phyloP scores from a whole-genome alignment of 139 green algal genomes.

The Picochlorum sp. region DNA sequence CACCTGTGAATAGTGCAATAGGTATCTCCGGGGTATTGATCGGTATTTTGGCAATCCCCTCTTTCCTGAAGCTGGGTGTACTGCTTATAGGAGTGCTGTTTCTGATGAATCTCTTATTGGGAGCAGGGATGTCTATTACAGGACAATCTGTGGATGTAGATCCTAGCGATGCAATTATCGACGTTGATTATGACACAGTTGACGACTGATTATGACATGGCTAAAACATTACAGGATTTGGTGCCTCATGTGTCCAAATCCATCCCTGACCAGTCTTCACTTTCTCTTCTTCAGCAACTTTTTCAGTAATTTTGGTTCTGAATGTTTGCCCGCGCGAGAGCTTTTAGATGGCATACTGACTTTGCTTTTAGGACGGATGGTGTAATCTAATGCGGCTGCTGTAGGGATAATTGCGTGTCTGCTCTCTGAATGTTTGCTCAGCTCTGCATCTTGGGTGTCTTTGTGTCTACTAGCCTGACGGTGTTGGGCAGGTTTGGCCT shows the following conservation, averaged over 20 bases:
- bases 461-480: neutral
- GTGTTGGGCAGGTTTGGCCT: no score
- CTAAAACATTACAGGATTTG: neutral
- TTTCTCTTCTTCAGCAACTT: slow-evolving; percentile 36
- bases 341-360: slow-evolving; percentile 15
- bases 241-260: neutral
- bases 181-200: slow-evolving; percentile 3
- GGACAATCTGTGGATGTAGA: slow-evolving; percentile 1
- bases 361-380: slow-evolving; percentile 33
- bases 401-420: slow-evolving; percentile 42
- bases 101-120: slow-evolving; percentile 7
- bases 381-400: slow-evolving; percentile 45
- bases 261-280: slow-evolving; percentile 6
- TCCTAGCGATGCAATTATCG: slow-evolving; percentile 2
- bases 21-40: neutral
- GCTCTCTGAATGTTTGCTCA: slow-evolving; percentile 3
- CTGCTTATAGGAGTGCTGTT: neutral
- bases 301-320: slow-evolving; percentile 35
- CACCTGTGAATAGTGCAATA: neutral
- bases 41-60: slow-evolving; percentile 3
- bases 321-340: neutral
- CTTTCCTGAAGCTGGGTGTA: slow-evolving; percentile 4
- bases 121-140: neutral
- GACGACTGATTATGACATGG: slow-evolving; percentile 9
- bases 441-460: neutral